Percentiles rank a stretch among this genome's conserved stretches.
Conservation (phyloP, 106 monocot species). For the Amphibolis antarctica region DNA sequence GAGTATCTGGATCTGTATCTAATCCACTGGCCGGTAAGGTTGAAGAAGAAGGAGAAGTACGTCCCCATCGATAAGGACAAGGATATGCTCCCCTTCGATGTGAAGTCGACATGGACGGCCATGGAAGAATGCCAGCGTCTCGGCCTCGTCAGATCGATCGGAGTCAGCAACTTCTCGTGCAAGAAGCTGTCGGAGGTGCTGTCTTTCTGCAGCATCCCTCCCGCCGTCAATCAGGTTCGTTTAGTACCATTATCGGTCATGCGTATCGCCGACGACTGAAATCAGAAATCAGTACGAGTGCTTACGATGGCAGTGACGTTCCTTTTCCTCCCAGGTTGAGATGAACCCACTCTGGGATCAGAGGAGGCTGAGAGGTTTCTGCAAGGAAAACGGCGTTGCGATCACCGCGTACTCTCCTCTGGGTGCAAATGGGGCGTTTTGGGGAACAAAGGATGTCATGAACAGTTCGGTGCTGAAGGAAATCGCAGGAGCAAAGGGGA, state of each 20-base stretch:
- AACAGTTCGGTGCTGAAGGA: conserved; percentile 6
- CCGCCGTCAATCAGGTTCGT: conserved; percentile 56
- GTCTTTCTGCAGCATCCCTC: conserved; percentile 36
- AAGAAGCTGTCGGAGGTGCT: conserved; percentile 60
- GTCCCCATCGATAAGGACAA: conserved; percentile 23
- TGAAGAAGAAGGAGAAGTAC: conserved; percentile 25
- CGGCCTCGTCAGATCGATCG: conserved; percentile 67
- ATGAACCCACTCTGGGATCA: conserved; percentile 21
- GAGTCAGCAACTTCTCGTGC: conserved; percentile 68
- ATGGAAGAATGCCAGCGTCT: conserved; percentile 58
- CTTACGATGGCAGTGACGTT: neutral
- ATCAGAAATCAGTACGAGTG: too few species aligned
- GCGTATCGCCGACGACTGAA: too few species aligned
- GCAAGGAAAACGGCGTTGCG: conserved; percentile 11
- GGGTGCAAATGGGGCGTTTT: conserved; percentile 2
- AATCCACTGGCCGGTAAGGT: conserved; percentile 33
- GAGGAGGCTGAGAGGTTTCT: conserved; percentile 19
- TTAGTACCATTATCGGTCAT: neutral
- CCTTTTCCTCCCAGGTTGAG: conserved; percentile 5
- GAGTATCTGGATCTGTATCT: conserved; percentile 51
- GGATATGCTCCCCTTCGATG: conserved; percentile 39
- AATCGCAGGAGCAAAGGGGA: conserved; percentile 12
- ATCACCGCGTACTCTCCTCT: conserved; percentile 19
- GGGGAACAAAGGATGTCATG: conserved; percentile 8
- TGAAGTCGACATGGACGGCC: conserved; percentile 64